Evolutionary conservation across 2,329 filamentous ascomycete genomes (phyloP), one percentile per base, ranked within the genome.

Genomic region (Rutstroemia sp.): DNA sequence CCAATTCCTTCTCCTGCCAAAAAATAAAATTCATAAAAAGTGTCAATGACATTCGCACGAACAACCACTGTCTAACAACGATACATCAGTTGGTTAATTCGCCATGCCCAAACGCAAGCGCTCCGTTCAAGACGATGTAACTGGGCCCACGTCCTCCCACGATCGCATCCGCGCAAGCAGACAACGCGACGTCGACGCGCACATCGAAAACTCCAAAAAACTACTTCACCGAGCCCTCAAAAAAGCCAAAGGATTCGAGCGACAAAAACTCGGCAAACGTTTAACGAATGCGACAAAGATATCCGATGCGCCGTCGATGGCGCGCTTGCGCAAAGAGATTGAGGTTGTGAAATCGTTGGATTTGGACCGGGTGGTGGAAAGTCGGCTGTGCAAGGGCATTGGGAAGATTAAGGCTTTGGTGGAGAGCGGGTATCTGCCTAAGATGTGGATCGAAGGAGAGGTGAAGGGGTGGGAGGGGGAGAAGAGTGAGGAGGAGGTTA

Each of bases 241-340:
- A 70, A 75, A 78, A 10, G 86, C 84, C 56, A 89, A 88, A 68
- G 84, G 85, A 48, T 87, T 89, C 67, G 88, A 92, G 74, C 79
- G 88, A 47, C 89, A 92, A 72, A 88, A 90, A 61, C 78, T 82
- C 49, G 75, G 76, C 16, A 76, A 88, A 58, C 79, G 85, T 54
- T 51, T 72, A 59, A 86, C 82, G 69, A 74, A 78, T 44, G 70
- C 81, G 14, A 76, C 72, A 50, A 72, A 73, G 52, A 75, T 73
- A 51, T 64, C 72, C 16, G 68, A 71, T 2, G 61, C 71, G 8
- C 78, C 78, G 46, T 82, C 83, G 65, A 73, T 80, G 21, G 72
- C 75, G 57, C 76, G 87, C 19, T 72, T 92, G 34, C 80, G 88
- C 60, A 78, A 79, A 37, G 88, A 83, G 63, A 76, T 80, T 52